A percentile compares a stretch with the other conserved stretches of the same genome.
phyloP scores from a whole-genome alignment of 768 basidiomycete species.

The Austroboletus festivus region DNA sequence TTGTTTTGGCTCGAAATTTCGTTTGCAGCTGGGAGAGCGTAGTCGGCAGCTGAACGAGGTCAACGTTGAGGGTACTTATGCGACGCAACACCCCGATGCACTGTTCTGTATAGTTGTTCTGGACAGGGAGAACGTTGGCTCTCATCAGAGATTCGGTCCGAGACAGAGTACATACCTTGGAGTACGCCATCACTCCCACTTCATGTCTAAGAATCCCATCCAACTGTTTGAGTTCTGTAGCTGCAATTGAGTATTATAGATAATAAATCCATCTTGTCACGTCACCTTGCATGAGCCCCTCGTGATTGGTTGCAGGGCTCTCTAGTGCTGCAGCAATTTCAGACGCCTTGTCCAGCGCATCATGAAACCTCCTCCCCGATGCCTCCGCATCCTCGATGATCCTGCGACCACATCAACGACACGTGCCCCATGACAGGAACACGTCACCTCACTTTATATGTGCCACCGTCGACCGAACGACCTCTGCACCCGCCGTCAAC shows the following conservation, averaged over 20 bases:
- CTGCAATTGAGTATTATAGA: constrained; percentile 3
- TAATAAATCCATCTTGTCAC: background rate
- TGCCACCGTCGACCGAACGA: constrained; percentile 49
- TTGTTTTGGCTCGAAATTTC: constrained; percentile 71
- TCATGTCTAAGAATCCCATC: constrained; percentile 63
- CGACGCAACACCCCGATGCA: constrained; percentile 64
- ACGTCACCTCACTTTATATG: constrained; percentile 42
- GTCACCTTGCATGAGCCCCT: constrained; percentile 52
- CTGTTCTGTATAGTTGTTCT: constrained; percentile 74
- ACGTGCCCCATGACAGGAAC: background rate
- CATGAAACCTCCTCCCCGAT: constrained; percentile 55
- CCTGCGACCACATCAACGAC: constrained; percentile 33
- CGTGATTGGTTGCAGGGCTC: constrained; percentile 49
- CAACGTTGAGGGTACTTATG: constrained; percentile 78
- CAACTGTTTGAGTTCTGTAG: constrained; percentile 58
- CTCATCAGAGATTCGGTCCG: too few species aligned
- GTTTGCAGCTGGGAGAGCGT: constrained; percentile 62
- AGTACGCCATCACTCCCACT: constrained; percentile 50
- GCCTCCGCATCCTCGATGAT: constrained; percentile 58
- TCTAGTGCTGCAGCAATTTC: constrained; percentile 51
- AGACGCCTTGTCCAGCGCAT: constrained; percentile 53
- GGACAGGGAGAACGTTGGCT: constrained; percentile 4
- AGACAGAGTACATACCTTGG: constrained; percentile 54
- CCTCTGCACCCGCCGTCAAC: constrained; percentile 57
- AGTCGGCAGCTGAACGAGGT: constrained; percentile 71